Conservation (phyloP, 768 basidiomycete species). For the Mycena epipterygia region DNA sequence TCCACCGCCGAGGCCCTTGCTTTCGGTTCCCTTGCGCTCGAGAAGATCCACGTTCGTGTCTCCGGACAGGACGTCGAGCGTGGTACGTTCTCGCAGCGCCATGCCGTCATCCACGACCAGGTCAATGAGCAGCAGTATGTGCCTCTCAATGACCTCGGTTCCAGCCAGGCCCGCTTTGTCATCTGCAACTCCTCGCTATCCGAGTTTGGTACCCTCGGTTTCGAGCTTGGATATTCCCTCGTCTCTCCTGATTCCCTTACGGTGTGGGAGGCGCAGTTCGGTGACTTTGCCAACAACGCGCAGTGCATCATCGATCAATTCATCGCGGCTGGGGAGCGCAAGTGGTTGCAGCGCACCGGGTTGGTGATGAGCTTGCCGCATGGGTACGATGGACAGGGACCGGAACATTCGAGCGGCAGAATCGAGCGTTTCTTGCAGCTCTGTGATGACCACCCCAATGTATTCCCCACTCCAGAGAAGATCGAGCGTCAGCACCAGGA, state of each 20-base stretch:
- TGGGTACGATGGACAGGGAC: slow-evolving; percentile 98
- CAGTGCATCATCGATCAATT: slow-evolving; percentile 99
- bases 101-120: slow-evolving; percentile 98
- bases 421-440: slow-evolving; percentile 98
- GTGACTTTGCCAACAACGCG: slow-evolving; percentile 98
- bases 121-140: slow-evolving; percentile 90
- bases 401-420: slow-evolving; percentile 96
- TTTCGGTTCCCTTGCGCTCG: slow-evolving; percentile 92
- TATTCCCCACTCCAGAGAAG: slow-evolving; percentile 91
- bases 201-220: slow-evolving; percentile 94
- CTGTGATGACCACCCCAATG: slow-evolving; percentile 95
- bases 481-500: slow-evolving; percentile 97
- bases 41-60: slow-evolving; percentile 94
- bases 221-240: slow-evolving; percentile 98
- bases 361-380: slow-evolving; percentile 92
- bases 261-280: slow-evolving; percentile 99
- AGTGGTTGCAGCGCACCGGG: slow-evolving; percentile 96
- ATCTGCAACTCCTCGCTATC: slow-evolving; percentile 98
- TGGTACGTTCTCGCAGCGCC: slow-evolving; percentile 98
- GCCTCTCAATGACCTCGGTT: slow-evolving; percentile 89
- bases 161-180: slow-evolving; percentile 92
- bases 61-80: slow-evolving; percentile 99
- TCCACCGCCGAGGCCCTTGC: slow-evolving; percentile 98
- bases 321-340: slow-evolving; percentile 96
- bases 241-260: slow-evolving; percentile 94